Percentiles rank a stretch among this genome's conserved stretches.
These are phyloP conservation scores for Neofusicoccum laricinum DNA, from an alignment of 2,329 filamentous ascomycete species.

Conservation along the genomic window DNA sequence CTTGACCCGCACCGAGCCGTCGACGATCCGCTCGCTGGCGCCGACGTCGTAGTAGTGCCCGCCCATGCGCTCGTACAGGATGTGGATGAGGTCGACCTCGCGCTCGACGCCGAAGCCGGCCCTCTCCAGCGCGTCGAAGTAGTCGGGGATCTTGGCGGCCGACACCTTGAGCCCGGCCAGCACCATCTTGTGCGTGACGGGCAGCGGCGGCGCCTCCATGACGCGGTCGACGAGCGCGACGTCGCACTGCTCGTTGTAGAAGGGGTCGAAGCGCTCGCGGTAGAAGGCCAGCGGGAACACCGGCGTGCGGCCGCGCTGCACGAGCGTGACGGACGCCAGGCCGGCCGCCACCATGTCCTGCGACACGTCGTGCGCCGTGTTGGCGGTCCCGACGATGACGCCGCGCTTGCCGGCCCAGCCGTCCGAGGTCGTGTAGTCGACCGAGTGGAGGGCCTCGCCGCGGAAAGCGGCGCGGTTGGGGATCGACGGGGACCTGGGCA, in stretches of 20 bases:
- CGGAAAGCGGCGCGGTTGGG: slow-evolving; percentile 29
- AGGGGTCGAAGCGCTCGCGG: neutral
- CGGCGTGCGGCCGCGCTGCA: slow-evolving; percentile 45
- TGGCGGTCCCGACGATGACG: slow-evolving; percentile 48
- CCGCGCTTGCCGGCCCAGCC: slow-evolving; percentile 41
- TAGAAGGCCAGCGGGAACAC: slow-evolving; percentile 27
- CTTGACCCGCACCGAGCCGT: slow-evolving; percentile 47
- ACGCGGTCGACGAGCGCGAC: slow-evolving; percentile 27
- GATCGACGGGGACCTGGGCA: slow-evolving; percentile 21
- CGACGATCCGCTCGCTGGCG: slow-evolving; percentile 39
- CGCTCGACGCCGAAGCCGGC: slow-evolving; percentile 44
- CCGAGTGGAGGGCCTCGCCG: slow-evolving; percentile 34
- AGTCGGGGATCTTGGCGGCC: slow-evolving; percentile 33
- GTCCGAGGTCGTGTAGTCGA: slow-evolving; percentile 32
- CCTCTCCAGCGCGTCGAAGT: slow-evolving; percentile 40
- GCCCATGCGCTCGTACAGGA: slow-evolving; percentile 39
- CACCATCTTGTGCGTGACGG: slow-evolving; percentile 21
- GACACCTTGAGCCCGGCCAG: slow-evolving; percentile 24
- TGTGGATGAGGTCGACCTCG: slow-evolving; percentile 35
- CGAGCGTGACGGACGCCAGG: slow-evolving; percentile 44
- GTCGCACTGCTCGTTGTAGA: slow-evolving; percentile 26
- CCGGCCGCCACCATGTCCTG: slow-evolving; percentile 46
- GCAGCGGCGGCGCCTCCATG: neutral
- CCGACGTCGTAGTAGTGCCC: slow-evolving; percentile 51
- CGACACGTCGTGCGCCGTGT: slow-evolving; percentile 50